Base-by-base conservation (phyloP, 106 monocot species). In the Cymbidium sinense region DNA sequence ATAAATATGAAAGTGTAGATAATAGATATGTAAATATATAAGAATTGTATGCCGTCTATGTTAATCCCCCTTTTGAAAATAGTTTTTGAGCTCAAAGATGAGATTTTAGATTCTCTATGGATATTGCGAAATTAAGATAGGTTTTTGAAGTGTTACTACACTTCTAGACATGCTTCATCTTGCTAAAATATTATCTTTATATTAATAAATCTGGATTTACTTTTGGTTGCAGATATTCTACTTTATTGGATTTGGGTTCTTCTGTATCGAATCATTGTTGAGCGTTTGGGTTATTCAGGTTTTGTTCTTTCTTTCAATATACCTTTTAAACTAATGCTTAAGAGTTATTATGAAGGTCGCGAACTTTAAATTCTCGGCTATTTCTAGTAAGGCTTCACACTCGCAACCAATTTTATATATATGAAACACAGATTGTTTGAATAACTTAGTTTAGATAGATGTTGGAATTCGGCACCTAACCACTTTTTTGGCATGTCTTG, bases 261-360 rank as follows among this genome's bases (percentile, higher is more conserved):
- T 88, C 80, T 81, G 83, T 35, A 29, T 88, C 11, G 88, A 88
- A 78, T 79, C 83, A 39, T 31, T 88, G 51, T 77, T 88, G 47
- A 88, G 88, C 80, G 50, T 88, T 70, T 88, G 88, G 88, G 88
- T 88, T 69, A 34, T 88, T 61, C 88, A 88, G 85, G 74, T 74
- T 27, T 44, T 29, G 27, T 54, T 15, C 18, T 10, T 74, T 74
- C 27, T 74, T 39, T 39, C n/a, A 21, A 7, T 72, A 41, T 19
- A 0, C n/a, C 37, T 71, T 71, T 9, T 39, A 0, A 17, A 8
- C 4, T 15, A 72, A 36, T 39, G 71, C 15, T 69, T 69, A 25
- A 28, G 69, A 69, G 34, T 0, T 15, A 69, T 13, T 29, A 28
- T 69, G 23, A 31, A 31, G 31, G 0, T 15, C 0, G 1, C 31